phyloP scores from a whole-genome alignment of 371 early-diverging fungal genomes.

The Actinomortierella ambigua region DNA sequence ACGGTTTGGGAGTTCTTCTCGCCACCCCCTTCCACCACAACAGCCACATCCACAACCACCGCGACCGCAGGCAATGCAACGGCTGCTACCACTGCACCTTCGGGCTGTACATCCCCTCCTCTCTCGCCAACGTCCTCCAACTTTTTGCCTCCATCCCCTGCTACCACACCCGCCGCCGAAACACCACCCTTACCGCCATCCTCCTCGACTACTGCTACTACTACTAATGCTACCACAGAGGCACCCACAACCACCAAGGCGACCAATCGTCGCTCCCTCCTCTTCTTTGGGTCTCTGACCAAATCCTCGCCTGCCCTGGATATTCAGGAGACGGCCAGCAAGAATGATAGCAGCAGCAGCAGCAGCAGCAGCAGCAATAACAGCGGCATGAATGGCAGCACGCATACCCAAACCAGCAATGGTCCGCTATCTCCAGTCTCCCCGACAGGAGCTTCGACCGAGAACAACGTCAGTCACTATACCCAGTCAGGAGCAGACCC shows the following conservation, averaged over 20 bases:
- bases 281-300: too few relatives aligned
- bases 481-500: too few relatives aligned
- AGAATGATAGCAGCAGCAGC: background rate
- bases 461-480: too few relatives aligned
- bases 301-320: too few relatives aligned
- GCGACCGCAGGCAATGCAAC: background rate
- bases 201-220: background rate
- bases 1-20: conserved; percentile 43
- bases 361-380: background rate
- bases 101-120: conserved; percentile 13
- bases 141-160: background rate
- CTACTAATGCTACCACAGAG: conserved; percentile 1
- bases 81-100: too few relatives aligned
- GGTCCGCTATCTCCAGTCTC: too few relatives aligned
- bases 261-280: too few relatives aligned
- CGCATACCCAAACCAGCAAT: too few relatives aligned
- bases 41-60: conserved; percentile 1
- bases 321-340: too few relatives aligned
- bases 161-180: background rate
- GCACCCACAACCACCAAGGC: too few relatives aligned
- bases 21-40: background rate
- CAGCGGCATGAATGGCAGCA: conserved; percentile 6
- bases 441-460: too few relatives aligned
- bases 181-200: background rate
- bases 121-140: conserved; percentile 6